Conservation (phyloP, 805 yeast genomes). For the Candida piceae region DNA sequence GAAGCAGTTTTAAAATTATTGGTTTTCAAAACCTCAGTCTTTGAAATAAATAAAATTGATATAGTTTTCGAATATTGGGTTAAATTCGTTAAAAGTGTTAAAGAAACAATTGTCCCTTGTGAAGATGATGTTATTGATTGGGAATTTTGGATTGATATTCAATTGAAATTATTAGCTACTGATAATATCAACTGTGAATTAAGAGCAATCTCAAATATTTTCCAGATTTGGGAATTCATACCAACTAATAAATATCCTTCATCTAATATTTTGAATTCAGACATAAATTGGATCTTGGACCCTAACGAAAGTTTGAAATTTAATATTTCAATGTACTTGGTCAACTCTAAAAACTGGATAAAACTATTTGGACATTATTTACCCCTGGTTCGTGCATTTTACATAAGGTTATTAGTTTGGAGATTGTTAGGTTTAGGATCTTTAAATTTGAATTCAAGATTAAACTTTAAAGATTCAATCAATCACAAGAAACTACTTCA, state of each 20-base stretch:
- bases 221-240: constrained; percentile 68
- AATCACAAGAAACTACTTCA: constrained; percentile 9
- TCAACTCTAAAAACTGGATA: constrained; percentile 46
- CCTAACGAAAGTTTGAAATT: constrained; percentile 39
- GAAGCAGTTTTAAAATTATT: constrained; percentile 23
- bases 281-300: constrained; percentile 35
- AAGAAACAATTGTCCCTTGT: constrained; percentile 6
- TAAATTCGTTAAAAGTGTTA: constrained; percentile 20
- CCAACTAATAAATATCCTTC: constrained; percentile 31
- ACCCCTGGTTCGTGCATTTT: constrained; percentile 69
- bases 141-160: constrained; percentile 70
- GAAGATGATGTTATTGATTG: constrained; percentile 45
- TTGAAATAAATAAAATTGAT: constrained; percentile 22
- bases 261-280: not conserved
- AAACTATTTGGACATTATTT: constrained; percentile 72
- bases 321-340: constrained; percentile 50
- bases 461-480: constrained; percentile 15
- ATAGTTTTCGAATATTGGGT: constrained; percentile 19
- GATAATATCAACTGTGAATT: constrained; percentile 59
- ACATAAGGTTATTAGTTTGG: constrained; percentile 64
- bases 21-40: constrained; percentile 18
- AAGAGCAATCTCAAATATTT: constrained; percentile 59
- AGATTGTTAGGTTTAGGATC: constrained; percentile 37
- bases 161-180: constrained; percentile 53
- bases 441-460: constrained; percentile 4